These are phyloP conservation scores for Rhododendron ferrugineum DNA, from an alignment of 148 eudicot genomes.

Conservation along the genomic window DNA sequence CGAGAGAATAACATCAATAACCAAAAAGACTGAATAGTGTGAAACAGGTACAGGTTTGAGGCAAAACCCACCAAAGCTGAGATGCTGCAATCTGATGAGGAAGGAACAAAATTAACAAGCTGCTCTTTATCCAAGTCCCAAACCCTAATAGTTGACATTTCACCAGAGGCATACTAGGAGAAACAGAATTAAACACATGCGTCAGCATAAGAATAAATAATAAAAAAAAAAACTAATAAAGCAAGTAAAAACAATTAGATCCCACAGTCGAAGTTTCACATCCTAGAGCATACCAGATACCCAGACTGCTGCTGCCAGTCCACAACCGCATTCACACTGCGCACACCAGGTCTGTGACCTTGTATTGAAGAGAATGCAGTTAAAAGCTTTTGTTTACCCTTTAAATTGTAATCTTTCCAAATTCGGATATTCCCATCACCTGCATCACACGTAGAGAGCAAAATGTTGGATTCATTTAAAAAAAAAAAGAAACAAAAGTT, in stretches of 20 bases:
- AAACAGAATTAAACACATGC: slow-evolving; percentile 2
- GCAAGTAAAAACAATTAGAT: neutral
- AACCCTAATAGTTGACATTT: slow-evolving; percentile 59
- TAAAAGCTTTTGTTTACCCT: slow-evolving; percentile 79
- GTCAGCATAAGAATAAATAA: neutral
- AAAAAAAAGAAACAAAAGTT: neutral
- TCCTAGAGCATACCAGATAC: slow-evolving; percentile 47
- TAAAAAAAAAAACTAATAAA: neutral
- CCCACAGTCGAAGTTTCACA: neutral
- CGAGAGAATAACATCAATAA: neutral
- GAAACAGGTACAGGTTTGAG: neutral
- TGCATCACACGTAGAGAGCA: slow-evolving; percentile 18
- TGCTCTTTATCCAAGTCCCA: slow-evolving; percentile 99
- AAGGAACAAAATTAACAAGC: slow-evolving; percentile 66
- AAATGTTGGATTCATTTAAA: neutral
- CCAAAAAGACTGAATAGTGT: neutral
- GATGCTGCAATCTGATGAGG: slow-evolving; percentile 61
- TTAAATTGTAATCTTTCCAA: slow-evolving; percentile 76
- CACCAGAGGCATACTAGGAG: slow-evolving; percentile 73
- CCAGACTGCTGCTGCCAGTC: slow-evolving; percentile 99
- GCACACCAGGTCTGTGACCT: slow-evolving; percentile 58
- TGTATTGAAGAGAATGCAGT: slow-evolving; percentile 89
- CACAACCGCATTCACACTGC: slow-evolving; percentile 67
- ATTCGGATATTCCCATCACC: slow-evolving; percentile 91
- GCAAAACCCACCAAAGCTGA: slow-evolving; percentile 71